A percentile compares a stretch with the other conserved stretches of the same genome.
Conservation (phyloP, 2,329 filamentous ascomycete genomes). For the Fusarium sp. region DNA sequence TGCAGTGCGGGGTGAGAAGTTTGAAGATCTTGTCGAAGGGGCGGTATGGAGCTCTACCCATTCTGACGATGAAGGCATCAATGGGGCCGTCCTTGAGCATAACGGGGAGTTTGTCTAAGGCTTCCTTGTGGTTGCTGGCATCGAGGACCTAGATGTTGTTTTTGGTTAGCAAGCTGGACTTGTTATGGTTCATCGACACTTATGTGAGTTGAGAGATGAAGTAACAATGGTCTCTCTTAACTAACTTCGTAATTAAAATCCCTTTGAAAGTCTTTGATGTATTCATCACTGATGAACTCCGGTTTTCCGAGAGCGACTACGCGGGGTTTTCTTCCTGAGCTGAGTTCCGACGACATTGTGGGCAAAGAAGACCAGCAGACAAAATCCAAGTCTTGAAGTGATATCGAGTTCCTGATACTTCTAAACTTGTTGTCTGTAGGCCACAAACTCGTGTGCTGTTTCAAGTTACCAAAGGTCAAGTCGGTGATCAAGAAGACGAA, state of each 20-base stretch:
- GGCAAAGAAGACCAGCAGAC: fast-evolving
- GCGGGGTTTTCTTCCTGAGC: slow-evolving; percentile 53
- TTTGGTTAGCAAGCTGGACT: neutral
- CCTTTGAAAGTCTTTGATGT: slow-evolving; percentile 56
- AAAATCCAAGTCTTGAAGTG: neutral
- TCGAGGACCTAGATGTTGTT: slow-evolving; percentile 47
- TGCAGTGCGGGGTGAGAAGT: slow-evolving; percentile 58
- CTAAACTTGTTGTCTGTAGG: too few relatives aligned
- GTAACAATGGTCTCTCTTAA: neutral
- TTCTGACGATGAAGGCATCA: slow-evolving; percentile 65
- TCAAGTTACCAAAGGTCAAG: too few relatives aligned
- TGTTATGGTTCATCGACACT: too few relatives aligned
- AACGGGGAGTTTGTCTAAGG: slow-evolving; percentile 55
- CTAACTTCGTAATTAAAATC: slow-evolving; percentile 58
- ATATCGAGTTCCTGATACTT: too few relatives aligned
- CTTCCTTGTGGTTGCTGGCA: slow-evolving; percentile 56
- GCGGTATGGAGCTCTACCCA: slow-evolving; percentile 65
- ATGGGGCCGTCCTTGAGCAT: slow-evolving; percentile 59
- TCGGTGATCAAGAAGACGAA: too few relatives aligned
- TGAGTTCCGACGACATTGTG: slow-evolving; percentile 8
- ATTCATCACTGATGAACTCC: slow-evolving; percentile 57
- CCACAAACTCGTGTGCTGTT: too few relatives aligned
- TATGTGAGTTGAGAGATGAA: too few relatives aligned
- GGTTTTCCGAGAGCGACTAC: slow-evolving; percentile 61
- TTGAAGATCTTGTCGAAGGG: slow-evolving; percentile 65